These are phyloP conservation scores for Bisporella sp. DNA, from an alignment of 2,329 filamentous ascomycete genomes.

Conservation along the genomic window DNA sequence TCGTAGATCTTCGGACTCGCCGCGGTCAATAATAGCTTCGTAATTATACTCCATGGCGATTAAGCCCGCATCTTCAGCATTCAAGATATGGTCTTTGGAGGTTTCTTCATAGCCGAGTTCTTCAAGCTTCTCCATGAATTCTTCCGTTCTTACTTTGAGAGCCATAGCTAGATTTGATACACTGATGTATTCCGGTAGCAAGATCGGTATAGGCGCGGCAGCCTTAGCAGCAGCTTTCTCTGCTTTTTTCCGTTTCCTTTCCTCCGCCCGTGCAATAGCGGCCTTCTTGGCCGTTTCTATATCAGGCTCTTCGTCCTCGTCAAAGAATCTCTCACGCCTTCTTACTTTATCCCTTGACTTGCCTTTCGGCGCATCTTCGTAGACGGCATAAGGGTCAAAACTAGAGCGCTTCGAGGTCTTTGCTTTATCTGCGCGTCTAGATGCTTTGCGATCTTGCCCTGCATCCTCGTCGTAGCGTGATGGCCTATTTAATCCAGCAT, in stretches of 20 bases:
- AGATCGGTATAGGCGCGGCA: slow-evolving; percentile 51
- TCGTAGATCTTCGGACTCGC: slow-evolving; percentile 61
- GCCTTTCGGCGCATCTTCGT: slow-evolving; percentile 15
- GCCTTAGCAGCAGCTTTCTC: slow-evolving; percentile 34
- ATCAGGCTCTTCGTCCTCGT: slow-evolving; percentile 24
- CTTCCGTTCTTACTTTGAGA: slow-evolving; percentile 61
- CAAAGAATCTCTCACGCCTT: slow-evolving; percentile 19
- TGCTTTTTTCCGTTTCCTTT: slow-evolving; percentile 34
- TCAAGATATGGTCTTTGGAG: slow-evolving; percentile 75
- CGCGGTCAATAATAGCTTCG: slow-evolving; percentile 70
- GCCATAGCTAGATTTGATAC: slow-evolving; percentile 74
- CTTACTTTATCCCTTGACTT: slow-evolving; percentile 25
- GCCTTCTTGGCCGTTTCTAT: slow-evolving; percentile 24
- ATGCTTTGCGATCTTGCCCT: background rate
- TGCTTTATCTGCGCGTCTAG: background rate
- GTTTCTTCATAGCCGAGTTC: slow-evolving; percentile 88
- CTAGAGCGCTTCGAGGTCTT: slow-evolving; percentile 5
- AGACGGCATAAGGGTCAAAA: slow-evolving; percentile 4
- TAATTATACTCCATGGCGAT: slow-evolving; percentile 91
- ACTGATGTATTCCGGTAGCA: slow-evolving; percentile 85
- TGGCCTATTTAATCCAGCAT: too few relatives aligned
- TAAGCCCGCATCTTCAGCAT: slow-evolving; percentile 81
- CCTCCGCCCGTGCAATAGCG: slow-evolving; percentile 32
- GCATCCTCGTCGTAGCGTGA: too few relatives aligned
- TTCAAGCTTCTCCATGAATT: slow-evolving; percentile 69